A percentile compares a stretch with the other conserved stretches of the same genome.
Evolutionary conservation across 78 protist species (phyloP).

Genomic region (Emiliania huxleyi): DNA sequence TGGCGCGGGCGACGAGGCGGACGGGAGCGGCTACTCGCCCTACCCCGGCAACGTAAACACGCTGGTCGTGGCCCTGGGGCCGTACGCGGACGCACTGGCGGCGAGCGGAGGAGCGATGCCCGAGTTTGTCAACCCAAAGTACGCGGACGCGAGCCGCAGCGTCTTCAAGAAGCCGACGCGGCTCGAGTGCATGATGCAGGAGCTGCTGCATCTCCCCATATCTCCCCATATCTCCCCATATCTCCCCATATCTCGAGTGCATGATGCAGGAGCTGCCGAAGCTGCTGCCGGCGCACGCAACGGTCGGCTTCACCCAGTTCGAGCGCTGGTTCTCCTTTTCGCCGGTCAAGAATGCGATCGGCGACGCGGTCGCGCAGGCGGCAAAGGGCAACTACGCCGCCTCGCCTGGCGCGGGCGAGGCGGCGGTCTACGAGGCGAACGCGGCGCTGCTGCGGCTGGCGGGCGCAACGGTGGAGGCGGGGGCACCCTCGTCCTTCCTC

Average conservation of each 20-base stretch:
- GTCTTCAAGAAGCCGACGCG: conserved; percentile 62
- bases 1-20: conserved; percentile 36
- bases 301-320: conserved; percentile 50
- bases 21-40: conserved; percentile 38
- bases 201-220: too few species aligned
- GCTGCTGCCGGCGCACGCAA: neutral
- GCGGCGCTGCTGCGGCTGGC: neutral
- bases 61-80: conserved; percentile 30
- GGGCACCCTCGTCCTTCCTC: neutral
- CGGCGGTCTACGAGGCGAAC: neutral
- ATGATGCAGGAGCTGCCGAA: neutral
- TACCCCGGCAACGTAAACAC: conserved; percentile 70
- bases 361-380: neutral
- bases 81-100: conserved; percentile 36
- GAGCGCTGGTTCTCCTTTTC: conserved; percentile 13
- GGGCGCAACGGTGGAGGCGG: neutral
- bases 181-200: conserved; percentile 78
- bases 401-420: conserved; percentile 24
- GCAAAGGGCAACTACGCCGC: neutral
- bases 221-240: too few species aligned
- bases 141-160: conserved; percentile 42
- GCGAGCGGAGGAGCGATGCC: conserved; percentile 49
- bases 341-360: neutral
- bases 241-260: too few species aligned
- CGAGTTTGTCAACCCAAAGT: conserved; percentile 78